phyloP scores from a whole-genome alignment of 2,329 filamentous ascomycete species.

The Cytospora leucostoma region DNA sequence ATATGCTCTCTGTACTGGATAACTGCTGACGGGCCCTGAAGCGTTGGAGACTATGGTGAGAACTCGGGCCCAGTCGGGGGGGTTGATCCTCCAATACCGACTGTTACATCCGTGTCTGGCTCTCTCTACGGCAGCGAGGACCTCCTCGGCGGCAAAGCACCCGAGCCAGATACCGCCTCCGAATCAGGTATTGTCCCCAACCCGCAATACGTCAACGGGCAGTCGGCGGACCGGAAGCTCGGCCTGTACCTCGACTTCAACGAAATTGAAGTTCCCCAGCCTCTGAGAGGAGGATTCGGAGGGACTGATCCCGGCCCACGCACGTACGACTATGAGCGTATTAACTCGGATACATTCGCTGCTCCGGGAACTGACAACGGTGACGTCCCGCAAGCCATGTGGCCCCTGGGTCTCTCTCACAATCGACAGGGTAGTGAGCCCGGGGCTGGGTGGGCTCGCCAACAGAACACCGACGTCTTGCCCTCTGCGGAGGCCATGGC shows the following conservation, averaged over 20 bases:
- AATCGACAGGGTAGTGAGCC: conserved; percentile 48
- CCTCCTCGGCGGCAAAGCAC: conserved; percentile 44
- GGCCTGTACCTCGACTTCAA: conserved; percentile 58
- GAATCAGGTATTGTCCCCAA: conserved; percentile 43
- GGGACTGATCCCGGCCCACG: conserved; percentile 55
- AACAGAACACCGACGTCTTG: conserved; percentile 54
- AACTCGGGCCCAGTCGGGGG: conserved; percentile 47
- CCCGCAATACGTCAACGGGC: conserved; percentile 48
- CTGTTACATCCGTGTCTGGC: conserved; percentile 41
- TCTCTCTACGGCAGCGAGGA: conserved; percentile 43
- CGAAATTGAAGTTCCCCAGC: conserved; percentile 53
- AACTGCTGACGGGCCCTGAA: conserved; percentile 20
- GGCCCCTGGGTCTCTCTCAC: conserved; percentile 56
- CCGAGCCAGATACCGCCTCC: conserved; percentile 37
- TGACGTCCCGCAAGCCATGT: conserved; percentile 49
- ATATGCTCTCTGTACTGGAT: not conserved
- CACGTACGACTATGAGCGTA: conserved; percentile 47
- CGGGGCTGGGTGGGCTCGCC: conserved; percentile 54
- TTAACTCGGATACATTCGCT: conserved; percentile 56
- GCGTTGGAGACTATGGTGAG: conserved; percentile 44
- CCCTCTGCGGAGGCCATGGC: conserved; percentile 54
- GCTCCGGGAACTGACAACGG: conserved; percentile 56
- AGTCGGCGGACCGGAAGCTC: conserved; percentile 51
- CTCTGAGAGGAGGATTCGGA: conserved; percentile 53
- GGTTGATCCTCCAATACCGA: conserved; percentile 41